Percentiles rank a stretch among this genome's conserved stretches.
Evolutionary conservation across 805 yeast species (phyloP).

Genomic region (Ogataea minuta): DNA sequence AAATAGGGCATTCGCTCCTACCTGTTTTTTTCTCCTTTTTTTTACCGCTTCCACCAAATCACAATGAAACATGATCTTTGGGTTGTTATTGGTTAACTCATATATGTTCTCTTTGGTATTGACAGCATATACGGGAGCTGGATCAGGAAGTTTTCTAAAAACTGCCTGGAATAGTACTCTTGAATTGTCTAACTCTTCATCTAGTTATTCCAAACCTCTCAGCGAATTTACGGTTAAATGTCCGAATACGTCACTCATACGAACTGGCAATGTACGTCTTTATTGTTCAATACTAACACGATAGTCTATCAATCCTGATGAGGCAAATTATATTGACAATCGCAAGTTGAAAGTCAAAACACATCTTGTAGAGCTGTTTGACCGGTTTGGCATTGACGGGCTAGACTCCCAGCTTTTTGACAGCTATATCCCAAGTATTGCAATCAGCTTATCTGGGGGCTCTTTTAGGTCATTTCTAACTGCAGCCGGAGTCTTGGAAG

Average conservation of each 20-base stretch:
- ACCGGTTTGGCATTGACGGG: constrained; percentile 14
- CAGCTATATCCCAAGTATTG: constrained; percentile 27
- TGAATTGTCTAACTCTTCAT: background rate
- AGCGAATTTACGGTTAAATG: constrained; percentile 13
- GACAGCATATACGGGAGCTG: background rate
- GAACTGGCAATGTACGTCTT: constrained; percentile 14
- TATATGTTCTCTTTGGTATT: background rate
- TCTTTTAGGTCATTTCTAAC: constrained; percentile 59
- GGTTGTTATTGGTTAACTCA: background rate
- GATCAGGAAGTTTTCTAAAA: background rate
- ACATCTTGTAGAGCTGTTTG: constrained; percentile 10
- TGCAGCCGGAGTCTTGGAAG: constrained; percentile 55
- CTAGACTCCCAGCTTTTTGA: constrained; percentile 7
- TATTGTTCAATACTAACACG: no score
- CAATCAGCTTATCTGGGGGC: constrained; percentile 49
- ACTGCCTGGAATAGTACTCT: background rate
- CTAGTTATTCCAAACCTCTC: background rate
- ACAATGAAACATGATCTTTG: constrained; percentile 3
- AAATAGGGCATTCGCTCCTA: background rate
- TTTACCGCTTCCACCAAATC: constrained; percentile 4
- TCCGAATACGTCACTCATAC: constrained; percentile 12
- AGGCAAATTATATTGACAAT: constrained; percentile 5
- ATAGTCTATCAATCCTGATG: constrained; percentile 19
- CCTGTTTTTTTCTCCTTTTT: constrained; percentile 5
- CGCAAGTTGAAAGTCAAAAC: constrained; percentile 6